phyloP scores from a whole-genome alignment of 257 asterid genomes.

The Datura wrightii region DNA sequence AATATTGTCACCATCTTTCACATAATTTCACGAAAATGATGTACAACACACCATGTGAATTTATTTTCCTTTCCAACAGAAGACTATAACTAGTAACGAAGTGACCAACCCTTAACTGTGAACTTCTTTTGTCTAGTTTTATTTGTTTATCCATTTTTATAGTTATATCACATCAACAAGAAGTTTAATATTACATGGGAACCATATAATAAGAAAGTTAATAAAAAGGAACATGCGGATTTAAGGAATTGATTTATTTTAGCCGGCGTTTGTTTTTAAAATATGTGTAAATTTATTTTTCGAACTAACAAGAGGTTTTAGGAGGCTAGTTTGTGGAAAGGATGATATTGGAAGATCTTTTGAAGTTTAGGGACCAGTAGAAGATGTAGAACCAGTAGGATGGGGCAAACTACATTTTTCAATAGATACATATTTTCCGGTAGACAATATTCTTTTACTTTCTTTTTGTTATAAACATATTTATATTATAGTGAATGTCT shows the following conservation, averaged over 20 bases:
- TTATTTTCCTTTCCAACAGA: slow-evolving; percentile 8
- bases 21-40: slow-evolving; percentile 32
- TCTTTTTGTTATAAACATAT: no score
- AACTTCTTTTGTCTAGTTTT: slow-evolving; percentile 22
- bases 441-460: neutral
- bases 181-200: neutral
- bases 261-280: no score
- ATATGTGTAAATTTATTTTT: no score
- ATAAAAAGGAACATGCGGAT: neutral
- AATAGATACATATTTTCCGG: neutral
- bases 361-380: neutral
- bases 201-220: neutral
- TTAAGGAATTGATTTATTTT: neutral
- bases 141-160: neutral
- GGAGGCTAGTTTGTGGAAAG: no score
- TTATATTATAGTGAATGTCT: no score
- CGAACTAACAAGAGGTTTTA: no score
- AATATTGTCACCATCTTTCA: neutral
- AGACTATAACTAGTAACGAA: slow-evolving; percentile 10
- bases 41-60: slow-evolving; percentile 32
- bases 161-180: slow-evolving; percentile 14
- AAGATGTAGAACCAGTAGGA: neutral
- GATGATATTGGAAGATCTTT: no score
- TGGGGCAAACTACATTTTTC: neutral
- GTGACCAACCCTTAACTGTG: neutral